Base-by-base conservation (phyloP, 1,139 yeast genomes). In the Arxiozyma slooffiae region DNA sequence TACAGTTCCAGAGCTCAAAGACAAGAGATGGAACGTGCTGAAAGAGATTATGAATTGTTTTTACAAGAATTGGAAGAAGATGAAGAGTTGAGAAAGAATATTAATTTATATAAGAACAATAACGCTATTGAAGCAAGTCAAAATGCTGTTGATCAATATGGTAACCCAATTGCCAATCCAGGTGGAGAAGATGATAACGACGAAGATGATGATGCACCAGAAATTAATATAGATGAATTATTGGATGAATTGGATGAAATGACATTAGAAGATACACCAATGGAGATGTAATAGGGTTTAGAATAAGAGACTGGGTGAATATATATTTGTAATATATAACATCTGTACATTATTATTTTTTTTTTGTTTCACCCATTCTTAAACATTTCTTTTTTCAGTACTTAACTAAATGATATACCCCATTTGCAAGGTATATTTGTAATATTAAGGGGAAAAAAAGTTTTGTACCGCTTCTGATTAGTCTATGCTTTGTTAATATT, bases 21-120 rank as follows among this genome's bases (percentile, higher is more conserved):
- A 72, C 92, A 85, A 69, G 97, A 89, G 57, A 83, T 81, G 64
- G 97, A 88, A 67, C 79, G 87, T 63, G 96, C 95, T 3, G 97
- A 92, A 71, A 84, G 81, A 69, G 99, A 92, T 70, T 92, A 90
- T 71, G 99, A 92, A 71, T 68, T 84, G 62, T 92, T 92, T 85
- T 80, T 94, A 73, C 97, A 88, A 73, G 97, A 92, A 69, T 81
- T 94, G 68, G 98, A 92, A 74, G 97, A 92, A 71, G 99, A 92
- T 71, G 82, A 83, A 52, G 99, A 92, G 67, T 78, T 94, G 68
- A 86, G 98, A 75, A 90, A 85, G 60, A 82, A 89, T 47, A 81
- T 92, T 69, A 90, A 92, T 67, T 68, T 92, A 63, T 92, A 92
- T 74, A 92, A 88, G 74, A 80, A 81, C 50, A 68, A 69, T n/a